Evolutionary conservation across 441 rosid species (phyloP).

Genomic region (Geranium incanum): DNA sequence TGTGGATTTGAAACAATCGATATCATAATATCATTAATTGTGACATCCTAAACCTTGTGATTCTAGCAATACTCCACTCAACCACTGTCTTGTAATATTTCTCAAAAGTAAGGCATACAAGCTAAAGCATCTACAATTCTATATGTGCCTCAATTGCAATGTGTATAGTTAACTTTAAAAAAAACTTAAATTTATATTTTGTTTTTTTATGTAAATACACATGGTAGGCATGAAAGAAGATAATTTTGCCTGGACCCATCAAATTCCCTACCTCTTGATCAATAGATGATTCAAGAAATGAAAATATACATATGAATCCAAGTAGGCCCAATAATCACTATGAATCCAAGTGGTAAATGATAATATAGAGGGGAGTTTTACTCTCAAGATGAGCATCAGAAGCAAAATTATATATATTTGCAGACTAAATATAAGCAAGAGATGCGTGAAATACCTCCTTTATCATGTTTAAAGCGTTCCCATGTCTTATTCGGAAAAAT

Average conservation of each 20-base stretch:
- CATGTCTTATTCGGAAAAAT: conserved; percentile 89
- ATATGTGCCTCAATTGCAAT: too few species aligned
- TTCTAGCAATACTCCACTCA: not conserved
- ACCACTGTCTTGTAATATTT: not conserved
- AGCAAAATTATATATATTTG: not conserved
- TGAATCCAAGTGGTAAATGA: not conserved
- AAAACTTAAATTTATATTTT: too few species aligned
- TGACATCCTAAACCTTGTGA: not conserved
- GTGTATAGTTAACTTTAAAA: too few species aligned
- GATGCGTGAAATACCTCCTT: conserved; percentile 49
- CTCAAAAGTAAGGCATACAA: too few species aligned
- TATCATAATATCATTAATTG: not conserved
- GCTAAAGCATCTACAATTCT: too few species aligned
- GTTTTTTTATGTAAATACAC: too few species aligned
- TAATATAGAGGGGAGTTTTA: not conserved
- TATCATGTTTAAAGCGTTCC: conserved; percentile 73
- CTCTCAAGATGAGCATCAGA: not conserved
- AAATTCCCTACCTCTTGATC: too few species aligned
- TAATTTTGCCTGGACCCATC: too few species aligned
- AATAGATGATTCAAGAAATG: too few species aligned
- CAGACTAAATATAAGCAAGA: conserved; percentile 7
- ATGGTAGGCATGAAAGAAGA: too few species aligned
- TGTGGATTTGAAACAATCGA: not conserved
- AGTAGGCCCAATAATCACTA: not conserved
- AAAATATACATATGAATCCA: not conserved